Evolutionary conservation across 257 asterid genomes (phyloP).

Genomic region (Echites panduratus): DNA sequence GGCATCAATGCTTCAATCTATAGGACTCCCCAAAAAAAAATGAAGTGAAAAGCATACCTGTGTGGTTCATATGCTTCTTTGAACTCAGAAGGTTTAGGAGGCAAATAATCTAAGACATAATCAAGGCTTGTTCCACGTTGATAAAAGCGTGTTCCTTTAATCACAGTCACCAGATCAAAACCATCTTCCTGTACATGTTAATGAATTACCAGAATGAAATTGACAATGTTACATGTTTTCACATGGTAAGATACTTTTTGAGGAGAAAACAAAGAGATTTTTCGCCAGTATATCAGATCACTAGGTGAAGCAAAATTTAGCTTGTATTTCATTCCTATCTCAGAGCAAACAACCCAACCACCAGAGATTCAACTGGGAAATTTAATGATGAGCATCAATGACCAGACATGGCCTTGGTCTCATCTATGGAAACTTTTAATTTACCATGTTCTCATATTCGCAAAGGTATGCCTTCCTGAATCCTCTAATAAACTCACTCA

Average conservation of each 20-base stretch:
- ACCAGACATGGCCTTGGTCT: background rate
- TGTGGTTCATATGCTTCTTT: conserved; percentile 34
- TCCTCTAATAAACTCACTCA: background rate
- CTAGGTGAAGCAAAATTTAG: background rate
- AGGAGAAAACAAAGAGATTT: background rate
- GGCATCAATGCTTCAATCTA: background rate
- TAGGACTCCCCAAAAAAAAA: background rate
- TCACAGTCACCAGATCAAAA: conserved; percentile 48
- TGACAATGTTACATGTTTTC: background rate
- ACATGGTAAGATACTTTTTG: background rate
- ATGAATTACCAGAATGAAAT: background rate
- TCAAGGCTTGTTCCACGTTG: conserved; percentile 61
- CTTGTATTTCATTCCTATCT: background rate
- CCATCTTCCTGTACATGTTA: conserved; percentile 55
- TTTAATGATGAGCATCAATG: background rate
- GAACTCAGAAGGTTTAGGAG: conserved; percentile 64
- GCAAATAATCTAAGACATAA: conserved; percentile 68
- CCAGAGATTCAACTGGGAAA: background rate
- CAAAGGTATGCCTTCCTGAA: background rate
- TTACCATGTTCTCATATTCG: background rate
- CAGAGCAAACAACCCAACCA: background rate
- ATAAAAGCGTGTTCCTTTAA: conserved; percentile 59
- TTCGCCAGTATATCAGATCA: background rate
- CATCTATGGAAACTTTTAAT: too few species aligned
- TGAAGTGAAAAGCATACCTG: conserved; percentile 29